These are phyloP conservation scores for Trametes meyenii DNA, from an alignment of 768 basidiomycete genomes.

Conservation along the genomic window DNA sequence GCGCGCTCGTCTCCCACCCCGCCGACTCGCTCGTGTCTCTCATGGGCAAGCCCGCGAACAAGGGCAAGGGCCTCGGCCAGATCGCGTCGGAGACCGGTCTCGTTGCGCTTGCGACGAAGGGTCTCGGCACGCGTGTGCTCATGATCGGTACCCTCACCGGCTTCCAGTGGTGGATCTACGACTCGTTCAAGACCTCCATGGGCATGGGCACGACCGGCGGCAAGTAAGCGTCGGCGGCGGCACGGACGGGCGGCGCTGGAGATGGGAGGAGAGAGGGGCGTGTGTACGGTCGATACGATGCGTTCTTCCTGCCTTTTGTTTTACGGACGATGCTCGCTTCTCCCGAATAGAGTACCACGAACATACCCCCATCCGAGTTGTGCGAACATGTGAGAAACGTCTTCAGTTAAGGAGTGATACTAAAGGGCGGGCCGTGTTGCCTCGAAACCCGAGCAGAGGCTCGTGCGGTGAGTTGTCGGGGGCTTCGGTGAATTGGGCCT, in stretches of 20 bases:
- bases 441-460: no score
- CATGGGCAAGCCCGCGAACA: slow-evolving; percentile 88
- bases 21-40: slow-evolving; percentile 92
- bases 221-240: slow-evolving; percentile 54
- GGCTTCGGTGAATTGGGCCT: no score
- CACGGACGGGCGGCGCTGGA: background rate
- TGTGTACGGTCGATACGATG: slow-evolving; percentile 17
- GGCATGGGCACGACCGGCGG: slow-evolving; percentile 88
- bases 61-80: slow-evolving; percentile 73
- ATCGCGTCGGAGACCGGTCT: slow-evolving; percentile 76
- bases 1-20: slow-evolving; percentile 95
- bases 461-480: no score
- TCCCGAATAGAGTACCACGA: slow-evolving; percentile 23
- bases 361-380: slow-evolving; percentile 16
- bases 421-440: no score
- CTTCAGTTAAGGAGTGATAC: no score
- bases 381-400: background rate
- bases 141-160: slow-evolving; percentile 70
- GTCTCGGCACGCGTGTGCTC: slow-evolving; percentile 83
- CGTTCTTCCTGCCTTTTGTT: slow-evolving; percentile 17
- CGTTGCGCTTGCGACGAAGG: slow-evolving; percentile 72
- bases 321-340: slow-evolving; percentile 17
- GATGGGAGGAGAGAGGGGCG: background rate
- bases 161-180: slow-evolving; percentile 96
- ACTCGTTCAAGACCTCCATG: slow-evolving; percentile 81